Base-by-base conservation (phyloP, 202 grass and related monocot species). In the Schoenoplectus triqueter region DNA sequence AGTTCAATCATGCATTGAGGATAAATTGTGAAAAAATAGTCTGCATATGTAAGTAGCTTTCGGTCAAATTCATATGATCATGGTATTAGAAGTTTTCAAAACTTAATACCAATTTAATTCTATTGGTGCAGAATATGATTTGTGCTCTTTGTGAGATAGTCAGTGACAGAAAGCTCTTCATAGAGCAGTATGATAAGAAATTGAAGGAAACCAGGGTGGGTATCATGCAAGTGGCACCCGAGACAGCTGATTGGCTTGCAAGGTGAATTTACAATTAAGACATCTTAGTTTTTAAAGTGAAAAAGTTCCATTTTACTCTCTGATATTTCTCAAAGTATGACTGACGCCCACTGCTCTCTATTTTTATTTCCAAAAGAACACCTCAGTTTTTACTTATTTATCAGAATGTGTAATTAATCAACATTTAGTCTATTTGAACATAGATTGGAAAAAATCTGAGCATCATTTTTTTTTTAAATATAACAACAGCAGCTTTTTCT, bases 181-280 rank as follows among this genome's bases (percentile, higher is more conserved):
- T 88, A 69, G 89, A 94, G 87, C 84, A 89, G 76, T 94, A 98
- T 10, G 84, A 98, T 54, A 74, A 54, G 54, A 98, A 92, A 86
- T 90, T 85, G 61, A 98, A 95, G 83, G 91, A 95, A 73, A 92
- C 79, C 3, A 94, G 82, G 83, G 80, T 91, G 78, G 96, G 93
- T 69, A 90, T 95, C 8, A 94, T 98, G 96, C 91, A 98, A 88
- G 90, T 98, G 69, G 85, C 84, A 74, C 87, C 84, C 64, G 93
- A 94, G 86, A 87, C 87, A 86, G 93, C 96, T 87, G 91, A 89
- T 82, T 95, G 92, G 96, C 96, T 98, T 86, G 68, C 76, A 73
- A 92, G 91, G 93, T 98, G 70, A 39, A 68, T 82, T 74, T 85
- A 63, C 84, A 75, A 20, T 63, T 45, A 47, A 52, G 44, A 70